A percentile compares a stretch with the other conserved stretches of the same genome.
Evolutionary conservation across 352 stramenopile genomes (phyloP).

Genomic region (Thraustochytrium striatum): DNA sequence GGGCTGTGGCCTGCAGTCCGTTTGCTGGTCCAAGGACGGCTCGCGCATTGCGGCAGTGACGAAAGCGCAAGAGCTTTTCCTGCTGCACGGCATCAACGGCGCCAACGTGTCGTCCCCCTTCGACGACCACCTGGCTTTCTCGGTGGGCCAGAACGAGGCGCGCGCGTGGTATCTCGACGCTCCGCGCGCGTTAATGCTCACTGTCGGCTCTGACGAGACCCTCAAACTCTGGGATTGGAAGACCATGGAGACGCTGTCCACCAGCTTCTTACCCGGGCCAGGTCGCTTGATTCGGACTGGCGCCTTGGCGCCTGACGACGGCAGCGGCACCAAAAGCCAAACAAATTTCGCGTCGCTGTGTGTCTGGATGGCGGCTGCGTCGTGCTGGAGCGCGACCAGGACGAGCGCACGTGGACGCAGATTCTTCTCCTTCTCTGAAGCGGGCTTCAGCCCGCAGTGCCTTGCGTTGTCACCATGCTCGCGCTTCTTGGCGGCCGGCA

Average conservation of each 20-base stretch:
- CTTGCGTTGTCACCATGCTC: neutral
- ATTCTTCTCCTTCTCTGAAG: neutral
- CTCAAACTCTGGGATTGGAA: conserved; percentile 19
- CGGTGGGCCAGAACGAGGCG: neutral
- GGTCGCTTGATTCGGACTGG: no score
- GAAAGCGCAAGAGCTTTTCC: neutral
- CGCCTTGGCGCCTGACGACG: no score
- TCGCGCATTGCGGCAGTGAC: conserved; percentile 8
- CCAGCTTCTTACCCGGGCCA: no score
- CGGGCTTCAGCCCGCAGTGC: neutral
- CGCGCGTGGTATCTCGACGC: neutral
- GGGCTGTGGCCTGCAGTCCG: neutral
- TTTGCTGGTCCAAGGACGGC: conserved; percentile 29
- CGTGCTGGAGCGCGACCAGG: conserved; percentile 12
- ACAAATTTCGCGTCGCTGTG: no score
- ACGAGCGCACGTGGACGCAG: neutral
- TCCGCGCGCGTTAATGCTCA: neutral
- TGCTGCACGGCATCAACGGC: conserved; percentile 18
- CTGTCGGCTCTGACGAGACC: neutral
- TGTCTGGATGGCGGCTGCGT: neutral
- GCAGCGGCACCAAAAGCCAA: no score
- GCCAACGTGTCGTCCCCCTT: neutral
- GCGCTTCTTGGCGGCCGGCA: neutral
- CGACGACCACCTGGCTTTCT: neutral
- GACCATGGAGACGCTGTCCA: neutral